Percentiles rank a stretch among this genome's conserved stretches.
Evolutionary conservation across 2,329 filamentous ascomycete genomes (phyloP).

Genomic region (Trichophyton equinum): DNA sequence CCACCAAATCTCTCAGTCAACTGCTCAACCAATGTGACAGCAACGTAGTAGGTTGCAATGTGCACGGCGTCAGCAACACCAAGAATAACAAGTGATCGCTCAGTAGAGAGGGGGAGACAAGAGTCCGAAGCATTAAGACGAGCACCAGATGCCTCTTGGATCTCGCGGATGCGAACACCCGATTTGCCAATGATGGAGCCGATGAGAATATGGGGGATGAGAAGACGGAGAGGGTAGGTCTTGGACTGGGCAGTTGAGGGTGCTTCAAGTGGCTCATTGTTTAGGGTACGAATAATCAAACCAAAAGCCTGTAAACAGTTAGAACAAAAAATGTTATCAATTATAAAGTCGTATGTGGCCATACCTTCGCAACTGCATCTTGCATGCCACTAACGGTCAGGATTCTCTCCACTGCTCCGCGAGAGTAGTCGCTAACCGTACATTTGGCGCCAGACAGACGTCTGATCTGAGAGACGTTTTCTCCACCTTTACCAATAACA

Average conservation of each 20-base stretch:
- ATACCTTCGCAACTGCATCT: conserved; percentile 90
- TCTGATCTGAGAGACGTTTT: conserved; percentile 95
- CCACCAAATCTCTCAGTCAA: conserved; percentile 93
- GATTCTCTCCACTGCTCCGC: conserved; percentile 93
- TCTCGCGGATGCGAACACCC: conserved; percentile 90
- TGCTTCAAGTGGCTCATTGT: conserved; percentile 84
- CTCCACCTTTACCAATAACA: conserved; percentile 94
- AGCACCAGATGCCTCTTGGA: conserved; percentile 93
- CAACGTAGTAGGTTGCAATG: conserved; percentile 97
- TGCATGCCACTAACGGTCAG: conserved; percentile 93
- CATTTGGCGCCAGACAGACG: conserved; percentile 94
- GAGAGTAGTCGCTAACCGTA: conserved; percentile 95
- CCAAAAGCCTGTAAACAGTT: conserved; percentile 58
- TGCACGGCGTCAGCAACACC: conserved; percentile 97
- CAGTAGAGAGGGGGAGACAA: conserved; percentile 84
- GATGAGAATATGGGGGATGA: conserved; percentile 94
- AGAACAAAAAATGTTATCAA: background rate
- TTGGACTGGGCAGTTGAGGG: conserved; percentile 88
- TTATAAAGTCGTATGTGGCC: conserved; percentile 18
- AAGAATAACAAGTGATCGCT: conserved; percentile 94
- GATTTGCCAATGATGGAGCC: conserved; percentile 98
- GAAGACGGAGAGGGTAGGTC: conserved; percentile 87
- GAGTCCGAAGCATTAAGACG: conserved; percentile 93
- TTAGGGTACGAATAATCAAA: conserved; percentile 92
- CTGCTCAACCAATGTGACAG: conserved; percentile 94